Base-by-base conservation (phyloP, 1,139 yeast species). In the Nakaseomyces uthaithaninus region DNA sequence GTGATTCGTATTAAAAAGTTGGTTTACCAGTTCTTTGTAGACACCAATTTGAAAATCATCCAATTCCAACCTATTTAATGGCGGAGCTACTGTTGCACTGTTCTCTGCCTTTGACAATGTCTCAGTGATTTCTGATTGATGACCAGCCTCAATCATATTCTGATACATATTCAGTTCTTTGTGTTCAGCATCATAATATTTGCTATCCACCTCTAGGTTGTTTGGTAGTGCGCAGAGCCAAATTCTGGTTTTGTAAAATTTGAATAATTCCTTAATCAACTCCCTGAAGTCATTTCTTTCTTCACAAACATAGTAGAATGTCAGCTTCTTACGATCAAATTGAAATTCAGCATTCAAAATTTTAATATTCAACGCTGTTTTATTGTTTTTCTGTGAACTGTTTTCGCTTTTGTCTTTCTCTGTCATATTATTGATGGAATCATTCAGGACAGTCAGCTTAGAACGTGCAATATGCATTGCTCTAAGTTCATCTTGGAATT, bases 161-260 rank as follows among this genome's bases (percentile, higher is more conserved):
- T 55, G 54, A 41, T 57, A 55, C 59, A 57, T 55, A 30, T 51
- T 50, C 38, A 55, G 42, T 42, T 57, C 60, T 34, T 51, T 50
- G 23, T 51, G 55, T 22, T 55, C 52, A 4, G 19, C 22, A 39
- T 56, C 58, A 40, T 56, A 57, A 37, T 58, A 58, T 41, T 56
- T 53, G 14, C 47, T 37, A 40, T 56, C 62, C 25, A 59, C 55
- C 1, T 49, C 53, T 30, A 59, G 38, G 41, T 59, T 59, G 42
- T 59, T 59, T 18, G 71, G 64, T 15, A 89, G 86, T 3, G 95
- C 94, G 67, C 97, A 89, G 71, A 89, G 74, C 98, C 98, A 91
- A 54, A 91, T 91, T 57, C 98, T 74, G 2, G 97, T 91, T 66
- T 91, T 91, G 71, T 87, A 91, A 47, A 86, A 82, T 55, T 93